Percentiles rank a stretch among this genome's conserved stretches.
phyloP scores from a whole-genome alignment of 768 basidiomycete genomes.

The Nidula microcarpa region DNA sequence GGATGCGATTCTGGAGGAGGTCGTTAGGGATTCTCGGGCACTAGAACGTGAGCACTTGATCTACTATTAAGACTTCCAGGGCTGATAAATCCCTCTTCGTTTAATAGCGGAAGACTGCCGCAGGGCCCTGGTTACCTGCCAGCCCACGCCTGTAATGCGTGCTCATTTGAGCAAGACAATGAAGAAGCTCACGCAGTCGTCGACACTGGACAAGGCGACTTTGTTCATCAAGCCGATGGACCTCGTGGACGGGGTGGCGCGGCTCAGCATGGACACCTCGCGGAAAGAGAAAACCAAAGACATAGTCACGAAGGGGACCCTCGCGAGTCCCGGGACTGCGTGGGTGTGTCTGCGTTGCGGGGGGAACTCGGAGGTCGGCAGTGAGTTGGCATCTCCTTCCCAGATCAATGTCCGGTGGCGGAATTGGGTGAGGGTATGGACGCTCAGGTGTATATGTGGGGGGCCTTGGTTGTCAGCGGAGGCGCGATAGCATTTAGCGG shows the following conservation, averaged over 20 bases:
- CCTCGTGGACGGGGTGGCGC: constrained; percentile 60
- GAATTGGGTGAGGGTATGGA: constrained; percentile 65
- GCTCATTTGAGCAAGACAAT: constrained; percentile 39
- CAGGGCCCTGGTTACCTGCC: constrained; percentile 55
- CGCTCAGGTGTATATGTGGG: constrained; percentile 63
- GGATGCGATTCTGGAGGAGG: constrained; percentile 40
- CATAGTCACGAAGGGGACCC: constrained; percentile 58
- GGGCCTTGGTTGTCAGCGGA: constrained; percentile 48
- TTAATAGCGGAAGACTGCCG: constrained; percentile 48
- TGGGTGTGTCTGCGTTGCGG: constrained; percentile 63
- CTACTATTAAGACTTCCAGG: background rate
- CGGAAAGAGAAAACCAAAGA: constrained; percentile 45
- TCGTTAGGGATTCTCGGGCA: constrained; percentile 24
- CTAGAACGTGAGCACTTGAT: constrained; percentile 26
- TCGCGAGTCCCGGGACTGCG: constrained; percentile 33
- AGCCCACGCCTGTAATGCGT: constrained; percentile 46
- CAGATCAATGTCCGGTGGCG: constrained; percentile 42
- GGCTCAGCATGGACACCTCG: constrained; percentile 29
- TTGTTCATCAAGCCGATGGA: constrained; percentile 73
- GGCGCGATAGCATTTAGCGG: background rate
- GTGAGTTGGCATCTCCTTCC: constrained; percentile 17
- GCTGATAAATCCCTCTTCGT: background rate
- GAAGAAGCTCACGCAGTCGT: constrained; percentile 40
- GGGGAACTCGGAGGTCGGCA: constrained; percentile 46
- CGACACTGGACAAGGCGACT: constrained; percentile 58